Base-by-base conservation (phyloP, 164 flowering plant genomes). In the Aristolochia californica region DNA sequence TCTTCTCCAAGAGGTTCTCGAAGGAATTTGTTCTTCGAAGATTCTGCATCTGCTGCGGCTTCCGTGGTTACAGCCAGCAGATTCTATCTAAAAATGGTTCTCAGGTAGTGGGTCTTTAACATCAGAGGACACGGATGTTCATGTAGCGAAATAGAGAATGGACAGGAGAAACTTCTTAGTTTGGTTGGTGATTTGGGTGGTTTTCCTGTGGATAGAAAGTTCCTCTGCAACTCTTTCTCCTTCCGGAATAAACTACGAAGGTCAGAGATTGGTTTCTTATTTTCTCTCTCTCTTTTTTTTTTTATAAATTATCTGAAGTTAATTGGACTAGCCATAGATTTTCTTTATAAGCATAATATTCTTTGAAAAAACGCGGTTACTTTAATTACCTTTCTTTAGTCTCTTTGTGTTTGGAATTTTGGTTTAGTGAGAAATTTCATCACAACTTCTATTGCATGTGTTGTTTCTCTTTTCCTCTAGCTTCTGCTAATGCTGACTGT, bases 211-310 rank as follows among this genome's bases (percentile, higher is more conserved):
- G 61, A 61, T 83, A 68, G 76, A 66, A 59, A 43, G 64, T 61
- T 74, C 75, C 66, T 72, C 62, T 76, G 90, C 97, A 44, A 78
- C 91, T 62, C 94, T 91, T 57, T 87, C 97, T 70, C 97, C 97
- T 48, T 62, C 84, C 67, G 97, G 97, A 53, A 63, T 87, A 1
- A 91, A 91, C 68, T 85, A 78, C 71, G 97, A 91, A 91, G 97
- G 97, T 91, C 44, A 63, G 82, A 70, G 10, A 34, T 34, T 7
- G 40, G 40, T 34, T 34, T 34, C 40, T 34, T 34, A 34, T 34
- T 7, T 34, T 34, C 40, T 34, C 40, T 8, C 40, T 34, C n/a
- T n/a, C n/a, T n/a, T n/a, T n/a, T n/a, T n/a, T 34, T 34, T 8
- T 9, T 7, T 34, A 34, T 5, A 7, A 34, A 8, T 34, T 34